phyloP scores from a whole-genome alignment of 768 basidiomycete genomes.

The Lentinus tigrinus region DNA sequence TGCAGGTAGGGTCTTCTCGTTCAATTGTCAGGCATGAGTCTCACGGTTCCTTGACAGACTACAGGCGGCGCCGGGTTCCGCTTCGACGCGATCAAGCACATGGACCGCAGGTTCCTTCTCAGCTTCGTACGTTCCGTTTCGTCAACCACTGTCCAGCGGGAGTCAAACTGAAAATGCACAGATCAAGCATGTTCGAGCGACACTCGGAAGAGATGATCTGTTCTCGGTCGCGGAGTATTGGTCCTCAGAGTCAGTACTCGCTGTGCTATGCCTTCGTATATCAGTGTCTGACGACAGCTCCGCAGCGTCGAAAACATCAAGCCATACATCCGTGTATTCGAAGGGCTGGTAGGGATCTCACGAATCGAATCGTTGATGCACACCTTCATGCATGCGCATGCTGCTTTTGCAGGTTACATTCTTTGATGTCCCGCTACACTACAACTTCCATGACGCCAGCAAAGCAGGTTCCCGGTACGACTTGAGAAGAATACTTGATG shows the following conservation, averaged over 20 bases:
- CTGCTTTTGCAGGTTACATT: constrained; percentile 61
- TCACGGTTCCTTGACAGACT: constrained; percentile 39
- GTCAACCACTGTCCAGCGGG: neutral
- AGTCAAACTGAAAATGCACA: neutral
- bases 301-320: constrained; percentile 49
- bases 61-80: constrained; percentile 75
- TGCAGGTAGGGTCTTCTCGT: constrained; percentile 39
- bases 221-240: constrained; percentile 84
- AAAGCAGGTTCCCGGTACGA: constrained; percentile 66
- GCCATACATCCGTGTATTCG: constrained; percentile 58
- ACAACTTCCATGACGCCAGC: constrained; percentile 79
- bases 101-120: constrained; percentile 67
- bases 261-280: neutral
- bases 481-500: constrained; percentile 68
- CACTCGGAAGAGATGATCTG: constrained; percentile 44
- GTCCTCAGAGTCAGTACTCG: constrained; percentile 66
- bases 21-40: neutral
- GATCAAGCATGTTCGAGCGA: constrained; percentile 48
- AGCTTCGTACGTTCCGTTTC: constrained; percentile 56
- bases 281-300: neutral
- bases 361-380: neutral
- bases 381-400: neutral
- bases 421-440: constrained; percentile 89
- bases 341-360: constrained; percentile 54
- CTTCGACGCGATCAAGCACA: constrained; percentile 90